Evolutionary conservation across 257 asterid species (phyloP).

Genomic region (Nicotiana obtusifolia): DNA sequence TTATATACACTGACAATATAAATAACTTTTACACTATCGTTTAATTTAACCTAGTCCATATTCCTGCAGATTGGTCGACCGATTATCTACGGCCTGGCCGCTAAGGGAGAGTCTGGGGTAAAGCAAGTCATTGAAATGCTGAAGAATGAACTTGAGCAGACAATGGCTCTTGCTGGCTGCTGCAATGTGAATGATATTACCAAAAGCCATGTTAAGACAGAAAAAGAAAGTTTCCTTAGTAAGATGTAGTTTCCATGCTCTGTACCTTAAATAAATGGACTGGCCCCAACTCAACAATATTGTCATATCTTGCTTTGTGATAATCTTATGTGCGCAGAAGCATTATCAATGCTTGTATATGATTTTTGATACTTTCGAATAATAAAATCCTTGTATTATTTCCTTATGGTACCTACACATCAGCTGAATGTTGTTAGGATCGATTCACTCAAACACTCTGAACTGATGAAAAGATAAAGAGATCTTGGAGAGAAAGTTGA

Average conservation of each 20-base stretch:
- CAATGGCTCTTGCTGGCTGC: slow-evolving; percentile 65
- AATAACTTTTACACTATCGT: background rate
- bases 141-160: slow-evolving; percentile 52
- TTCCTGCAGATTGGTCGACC: slow-evolving; percentile 50
- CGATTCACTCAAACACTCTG: too few relatives aligned
- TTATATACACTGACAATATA: background rate
- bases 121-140: slow-evolving; percentile 39
- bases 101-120: slow-evolving; percentile 53
- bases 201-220: slow-evolving; percentile 41
- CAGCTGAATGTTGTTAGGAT: too few relatives aligned
- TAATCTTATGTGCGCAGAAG: background rate
- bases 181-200: slow-evolving; percentile 36
- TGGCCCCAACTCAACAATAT: background rate
- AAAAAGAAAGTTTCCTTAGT: slow-evolving; percentile 23
- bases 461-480: too few relatives aligned
- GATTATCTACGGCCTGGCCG: slow-evolving; percentile 44
- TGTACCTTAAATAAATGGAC: background rate
- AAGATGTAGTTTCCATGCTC: slow-evolving; percentile 21
- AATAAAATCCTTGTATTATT: background rate
- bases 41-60: background rate
- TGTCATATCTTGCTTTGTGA: background rate
- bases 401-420: background rate
- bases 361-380: background rate
- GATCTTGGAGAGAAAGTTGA: too few relatives aligned
- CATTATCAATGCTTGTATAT: background rate